Conservation (phyloP, 306 rosid species). For the Quercus gilva region DNA sequence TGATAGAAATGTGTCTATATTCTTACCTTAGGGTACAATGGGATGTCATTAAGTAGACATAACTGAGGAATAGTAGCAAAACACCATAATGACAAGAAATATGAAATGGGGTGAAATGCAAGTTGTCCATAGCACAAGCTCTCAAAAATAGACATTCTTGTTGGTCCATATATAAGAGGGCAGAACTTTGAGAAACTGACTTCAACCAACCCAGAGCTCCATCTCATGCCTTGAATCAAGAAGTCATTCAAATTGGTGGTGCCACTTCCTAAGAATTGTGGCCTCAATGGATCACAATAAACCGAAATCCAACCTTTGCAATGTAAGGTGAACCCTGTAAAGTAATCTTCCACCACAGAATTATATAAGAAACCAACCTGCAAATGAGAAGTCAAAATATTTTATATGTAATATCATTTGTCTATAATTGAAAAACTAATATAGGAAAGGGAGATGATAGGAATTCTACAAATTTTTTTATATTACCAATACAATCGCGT, state of each 20-base stretch:
- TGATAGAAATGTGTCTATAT: background rate
- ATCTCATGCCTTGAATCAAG: slow-evolving; percentile 60
- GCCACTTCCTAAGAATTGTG: slow-evolving; percentile 66
- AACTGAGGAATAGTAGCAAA: slow-evolving; percentile 62
- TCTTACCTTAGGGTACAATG: slow-evolving; percentile 70
- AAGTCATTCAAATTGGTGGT: slow-evolving; percentile 53
- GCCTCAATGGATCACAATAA: slow-evolving; percentile 45
- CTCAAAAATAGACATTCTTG: slow-evolving; percentile 41
- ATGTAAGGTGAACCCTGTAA: slow-evolving; percentile 56
- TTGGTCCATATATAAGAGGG: slow-evolving; percentile 49
- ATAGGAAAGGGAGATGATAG: background rate
- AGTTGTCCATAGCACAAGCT: slow-evolving; percentile 44
- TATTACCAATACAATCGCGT: too few relatives aligned
- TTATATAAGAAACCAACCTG: slow-evolving; percentile 68
- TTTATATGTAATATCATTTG: background rate
- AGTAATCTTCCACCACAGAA: slow-evolving; percentile 53
- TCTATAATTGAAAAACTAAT: background rate
- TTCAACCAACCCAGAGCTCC: slow-evolving; percentile 59
- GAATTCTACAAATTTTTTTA: too few relatives aligned
- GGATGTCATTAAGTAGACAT: slow-evolving; percentile 50
- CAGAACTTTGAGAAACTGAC: slow-evolving; percentile 51
- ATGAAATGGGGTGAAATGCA: slow-evolving; percentile 36
- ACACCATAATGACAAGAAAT: slow-evolving; percentile 53
- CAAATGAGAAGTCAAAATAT: background rate
- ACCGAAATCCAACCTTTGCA: slow-evolving; percentile 72